phyloP scores from a whole-genome alignment of 176 grass and related monocot species.

The Themeda triandra region DNA sequence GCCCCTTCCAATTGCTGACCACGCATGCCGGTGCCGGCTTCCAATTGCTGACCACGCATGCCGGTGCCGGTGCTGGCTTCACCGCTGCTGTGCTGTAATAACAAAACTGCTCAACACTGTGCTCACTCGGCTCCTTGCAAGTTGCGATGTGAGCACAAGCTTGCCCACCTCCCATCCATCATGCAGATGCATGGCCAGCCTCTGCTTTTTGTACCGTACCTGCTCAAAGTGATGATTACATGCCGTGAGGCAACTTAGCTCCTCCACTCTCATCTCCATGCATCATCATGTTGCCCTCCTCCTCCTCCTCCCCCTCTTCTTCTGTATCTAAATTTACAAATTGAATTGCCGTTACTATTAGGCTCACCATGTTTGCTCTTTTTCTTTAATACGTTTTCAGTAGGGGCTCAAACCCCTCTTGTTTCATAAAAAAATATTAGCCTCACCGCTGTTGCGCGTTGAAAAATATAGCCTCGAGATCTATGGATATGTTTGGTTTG shows the following conservation, averaged over 20 bases:
- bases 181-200: not conserved
- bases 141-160: not conserved
- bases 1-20: slow-evolving; percentile 18
- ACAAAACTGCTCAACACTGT: too few relatives aligned
- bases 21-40: too few relatives aligned
- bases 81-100: not conserved
- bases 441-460: too few relatives aligned
- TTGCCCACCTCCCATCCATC: not conserved
- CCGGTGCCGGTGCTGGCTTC: too few relatives aligned
- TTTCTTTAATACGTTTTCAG: too few relatives aligned
- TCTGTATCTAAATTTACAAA: not conserved
- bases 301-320: not conserved
- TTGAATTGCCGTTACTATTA: too few relatives aligned
- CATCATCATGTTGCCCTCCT: not conserved
- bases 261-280: not conserved
- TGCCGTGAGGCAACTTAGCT: not conserved
- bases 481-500: too few relatives aligned
- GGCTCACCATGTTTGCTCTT: too few relatives aligned
- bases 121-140: not conserved
- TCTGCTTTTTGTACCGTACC: not conserved
- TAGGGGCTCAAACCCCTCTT: too few relatives aligned
- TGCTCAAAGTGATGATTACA: not conserved
- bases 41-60: slow-evolving; percentile 15
- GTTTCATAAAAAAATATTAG: too few relatives aligned
- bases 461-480: too few relatives aligned